Conservation (phyloP, 768 basidiomycete species). For the Tulasnella sp. region DNA sequence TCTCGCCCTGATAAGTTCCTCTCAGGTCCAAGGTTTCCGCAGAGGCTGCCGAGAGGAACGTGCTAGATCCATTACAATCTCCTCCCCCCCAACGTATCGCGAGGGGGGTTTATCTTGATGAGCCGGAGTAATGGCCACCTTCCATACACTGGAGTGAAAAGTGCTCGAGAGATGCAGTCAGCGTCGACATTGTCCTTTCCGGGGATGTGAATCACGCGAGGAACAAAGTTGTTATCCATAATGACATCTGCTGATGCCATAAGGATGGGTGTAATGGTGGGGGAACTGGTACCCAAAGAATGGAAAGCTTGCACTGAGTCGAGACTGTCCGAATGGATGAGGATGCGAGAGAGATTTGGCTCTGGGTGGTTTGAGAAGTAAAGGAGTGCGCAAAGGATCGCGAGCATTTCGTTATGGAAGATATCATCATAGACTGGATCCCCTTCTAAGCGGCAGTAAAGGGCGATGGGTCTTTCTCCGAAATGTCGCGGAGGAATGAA, state of each 20-base stretch:
- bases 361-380: neutral
- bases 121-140: neutral
- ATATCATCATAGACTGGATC: slow-evolving; percentile 33
- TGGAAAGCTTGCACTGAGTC: slow-evolving; percentile 47
- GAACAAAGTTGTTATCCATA: slow-evolving; percentile 32
- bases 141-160: neutral
- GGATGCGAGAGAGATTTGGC: slow-evolving; percentile 33
- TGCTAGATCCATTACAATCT: slow-evolving; percentile 36
- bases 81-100: slow-evolving; percentile 26
- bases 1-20: slow-evolving; percentile 44
- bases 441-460: slow-evolving; percentile 35
- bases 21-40: slow-evolving; percentile 45
- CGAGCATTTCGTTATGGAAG: neutral
- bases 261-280: slow-evolving; percentile 41
- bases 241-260: slow-evolving; percentile 37
- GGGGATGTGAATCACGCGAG: slow-evolving; percentile 40
- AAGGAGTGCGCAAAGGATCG: neutral
- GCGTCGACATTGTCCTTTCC: slow-evolving; percentile 39
- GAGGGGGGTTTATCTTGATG: neutral
- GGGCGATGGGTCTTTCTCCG: neutral
- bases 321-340: slow-evolving; percentile 43
- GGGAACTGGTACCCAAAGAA: slow-evolving; percentile 38
- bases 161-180: slow-evolving; percentile 35
- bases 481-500: neutral
- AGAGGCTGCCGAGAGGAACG: slow-evolving; percentile 43